These are phyloP conservation scores for Wallacemonas rigidus DNA, from an alignment of 208 protist genomes.

Conservation along the genomic window DNA sequence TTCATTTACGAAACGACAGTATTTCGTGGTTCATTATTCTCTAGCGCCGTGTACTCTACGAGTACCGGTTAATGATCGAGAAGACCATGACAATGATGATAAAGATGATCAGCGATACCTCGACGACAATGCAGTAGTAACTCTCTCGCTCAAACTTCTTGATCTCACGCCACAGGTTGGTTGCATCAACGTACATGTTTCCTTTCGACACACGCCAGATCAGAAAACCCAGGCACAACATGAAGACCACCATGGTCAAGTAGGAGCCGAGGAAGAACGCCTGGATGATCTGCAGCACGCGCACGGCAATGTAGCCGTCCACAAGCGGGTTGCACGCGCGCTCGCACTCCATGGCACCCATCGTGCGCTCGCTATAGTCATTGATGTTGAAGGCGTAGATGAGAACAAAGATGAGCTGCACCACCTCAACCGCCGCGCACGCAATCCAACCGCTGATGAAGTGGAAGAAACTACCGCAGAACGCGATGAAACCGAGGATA, in stretches of 20 bases:
- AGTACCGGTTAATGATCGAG: conserved; percentile 59
- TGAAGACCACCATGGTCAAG: conserved; percentile 39
- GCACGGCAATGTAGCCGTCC: conserved; percentile 68
- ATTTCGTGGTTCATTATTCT: no score
- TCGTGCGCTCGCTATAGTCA: conserved; percentile 77
- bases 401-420: conserved; percentile 68
- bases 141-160: conserved; percentile 60
- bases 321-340: conserved; percentile 75
- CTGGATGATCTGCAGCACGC: conserved; percentile 67
- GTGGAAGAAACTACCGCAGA: conserved; percentile 62
- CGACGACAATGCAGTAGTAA: conserved; percentile 58
- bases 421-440: conserved; percentile 55
- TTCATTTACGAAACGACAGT: no score
- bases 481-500: conserved; percentile 49
- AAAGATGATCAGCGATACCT: conserved; percentile 60
- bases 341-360: conserved; percentile 82
- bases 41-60: background rate
- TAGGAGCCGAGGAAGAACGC: conserved; percentile 53
- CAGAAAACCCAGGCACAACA: conserved; percentile 32
- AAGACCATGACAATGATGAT: conserved; percentile 71
- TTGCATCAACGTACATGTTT: conserved; percentile 75
- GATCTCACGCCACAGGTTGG: conserved; percentile 76
- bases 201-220: conserved; percentile 56
- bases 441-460: conserved; percentile 84
- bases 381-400: conserved; percentile 82